Evolutionary conservation across 202 grass and related monocot species (phyloP), one percentile per base, ranked within the genome.

Genomic region (Setaria viridis): DNA sequence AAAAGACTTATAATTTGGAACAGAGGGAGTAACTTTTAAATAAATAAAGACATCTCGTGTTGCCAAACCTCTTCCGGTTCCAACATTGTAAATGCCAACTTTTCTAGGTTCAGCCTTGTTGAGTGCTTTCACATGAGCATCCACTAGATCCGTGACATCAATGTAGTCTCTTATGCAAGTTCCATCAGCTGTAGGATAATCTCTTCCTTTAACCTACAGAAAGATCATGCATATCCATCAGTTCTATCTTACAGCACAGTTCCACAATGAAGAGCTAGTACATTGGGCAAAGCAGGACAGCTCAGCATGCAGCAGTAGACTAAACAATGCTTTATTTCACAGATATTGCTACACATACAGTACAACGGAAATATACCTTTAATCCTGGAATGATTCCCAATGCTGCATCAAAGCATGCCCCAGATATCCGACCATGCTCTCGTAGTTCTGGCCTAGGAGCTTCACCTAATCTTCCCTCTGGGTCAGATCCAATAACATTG

Each of bases 111-210:
- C 88, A 45, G 93, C 96, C 90, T 94, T 98, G 88, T 79, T 82
- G 48, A 98, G 93, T 85, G 93, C 93, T 90, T 98, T 98, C 41
- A 98, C 96, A 83, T 98, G 96, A 75, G 96, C 96, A 92, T 95
- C 96, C 30, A 98, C 96, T 48, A 98, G 82, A 92, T 98, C 96
- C 5, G 91, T 98, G 80, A 98, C 93, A 88, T 98, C 96, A 84
- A 98, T 98, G 63, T 98, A 98, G 76, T 98, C 96, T 83, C 96
- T 95, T 80, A 98, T 88, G 81, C 96, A 94, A 25, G 96, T 98
- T 62, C 96, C 96, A 66, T 98, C 96, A 77, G 81, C 32, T 79
- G 96, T 98, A 65, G 79, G 76, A 88, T 98, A 98, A 91, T 98
- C 90, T 64, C 69, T 92, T 89, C 96, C 96, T 87, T 88, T 95